phyloP scores from a whole-genome alignment of 257 asterid species.

The Schizonepeta tenuifolia region DNA sequence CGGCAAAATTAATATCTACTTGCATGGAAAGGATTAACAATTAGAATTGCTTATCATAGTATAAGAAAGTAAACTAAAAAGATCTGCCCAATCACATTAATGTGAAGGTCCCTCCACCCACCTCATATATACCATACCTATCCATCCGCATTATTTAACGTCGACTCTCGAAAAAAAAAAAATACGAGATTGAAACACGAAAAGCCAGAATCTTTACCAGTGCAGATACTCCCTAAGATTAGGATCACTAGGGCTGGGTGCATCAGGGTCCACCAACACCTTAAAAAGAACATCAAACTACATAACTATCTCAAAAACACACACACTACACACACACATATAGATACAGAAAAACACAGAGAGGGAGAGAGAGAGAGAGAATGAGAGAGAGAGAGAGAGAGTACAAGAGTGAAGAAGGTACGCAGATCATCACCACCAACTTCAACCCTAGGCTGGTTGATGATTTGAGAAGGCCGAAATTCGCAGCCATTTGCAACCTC shows the following conservation, averaged over 20 bases:
- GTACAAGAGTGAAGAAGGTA: conserved; percentile 60
- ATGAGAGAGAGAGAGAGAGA: too few relatives aligned
- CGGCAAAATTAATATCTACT: too few relatives aligned
- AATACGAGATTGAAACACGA: neutral
- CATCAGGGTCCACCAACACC: conserved; percentile 82
- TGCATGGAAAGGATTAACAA: too few relatives aligned
- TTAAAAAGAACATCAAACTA: neutral
- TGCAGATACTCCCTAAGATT: conserved; percentile 68
- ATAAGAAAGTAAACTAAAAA: too few relatives aligned
- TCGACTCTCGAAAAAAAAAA: too few relatives aligned
- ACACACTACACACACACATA: neutral
- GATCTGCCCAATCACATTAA: too few relatives aligned
- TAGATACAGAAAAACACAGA: neutral
- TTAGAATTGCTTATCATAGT: too few relatives aligned
- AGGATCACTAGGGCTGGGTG: conserved; percentile 80
- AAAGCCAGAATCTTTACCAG: conserved; percentile 48
- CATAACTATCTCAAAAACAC: neutral
- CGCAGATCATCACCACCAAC: conserved; percentile 76
- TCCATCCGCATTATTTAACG: too few relatives aligned
- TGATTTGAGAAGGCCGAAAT: conserved; percentile 65
- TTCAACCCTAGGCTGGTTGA: conserved; percentile 70
- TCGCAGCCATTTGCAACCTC: conserved; percentile 70
- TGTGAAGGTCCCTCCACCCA: neutral
- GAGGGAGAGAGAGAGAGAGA: neutral
- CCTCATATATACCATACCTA: neutral